Conservation (phyloP, 2,329 filamentous ascomycete species). For the Pseudopithomyces chartarum region DNA sequence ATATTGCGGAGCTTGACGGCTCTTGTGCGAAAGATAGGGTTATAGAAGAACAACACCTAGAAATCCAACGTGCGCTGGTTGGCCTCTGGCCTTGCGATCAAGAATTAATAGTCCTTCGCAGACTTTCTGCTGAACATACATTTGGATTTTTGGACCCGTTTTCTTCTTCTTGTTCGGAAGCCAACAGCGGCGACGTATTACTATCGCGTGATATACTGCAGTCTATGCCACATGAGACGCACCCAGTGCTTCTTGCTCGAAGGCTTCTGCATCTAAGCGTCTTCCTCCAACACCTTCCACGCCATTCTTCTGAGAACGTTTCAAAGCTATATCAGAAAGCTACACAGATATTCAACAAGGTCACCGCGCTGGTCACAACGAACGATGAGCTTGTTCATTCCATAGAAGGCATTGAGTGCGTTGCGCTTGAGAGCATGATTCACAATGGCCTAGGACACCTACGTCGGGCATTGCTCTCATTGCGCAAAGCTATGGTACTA, state of each 20-base stretch:
- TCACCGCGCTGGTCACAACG: constrained; percentile 35
- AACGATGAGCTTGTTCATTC: constrained; percentile 45
- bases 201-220: constrained; percentile 42
- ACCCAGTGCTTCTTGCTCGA: constrained; percentile 37
- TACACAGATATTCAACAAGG: constrained; percentile 31
- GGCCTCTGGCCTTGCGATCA: neutral
- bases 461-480: constrained; percentile 43
- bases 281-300: constrained; percentile 25
- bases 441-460: constrained; percentile 47
- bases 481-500: constrained; percentile 44
- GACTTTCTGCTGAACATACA: constrained; percentile 27
- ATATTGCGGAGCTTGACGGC: neutral
- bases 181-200: constrained; percentile 15
- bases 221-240: constrained; percentile 11
- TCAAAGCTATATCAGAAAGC: constrained; percentile 26
- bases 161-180: constrained; percentile 20
- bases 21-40: too few species aligned
- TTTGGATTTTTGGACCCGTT: neutral
- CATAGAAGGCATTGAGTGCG: constrained; percentile 47
- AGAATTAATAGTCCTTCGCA: constrained; percentile 36
- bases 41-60: neutral
- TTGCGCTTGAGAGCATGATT: constrained; percentile 49
- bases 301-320: constrained; percentile 24
- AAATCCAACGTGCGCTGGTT: neutral
- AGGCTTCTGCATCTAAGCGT: constrained; percentile 37